Base-by-base conservation (phyloP, 345 rosid genomes). In the Stellera chamaejasme region DNA sequence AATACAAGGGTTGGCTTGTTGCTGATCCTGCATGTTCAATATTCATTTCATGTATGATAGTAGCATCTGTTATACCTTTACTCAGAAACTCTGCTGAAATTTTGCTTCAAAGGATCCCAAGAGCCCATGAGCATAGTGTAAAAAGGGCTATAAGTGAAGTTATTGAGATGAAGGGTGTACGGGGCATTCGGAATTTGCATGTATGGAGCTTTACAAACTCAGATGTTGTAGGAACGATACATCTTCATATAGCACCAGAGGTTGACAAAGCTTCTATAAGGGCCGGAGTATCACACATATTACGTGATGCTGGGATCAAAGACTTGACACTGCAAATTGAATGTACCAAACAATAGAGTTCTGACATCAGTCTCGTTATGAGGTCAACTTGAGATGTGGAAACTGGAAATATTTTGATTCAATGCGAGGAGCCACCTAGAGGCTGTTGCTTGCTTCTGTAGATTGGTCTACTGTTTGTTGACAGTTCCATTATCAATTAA, bases 11-110 rank as follows among this genome's bases (percentile, higher is more conserved):
- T n/a, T 92, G 98, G 98, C 85, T 88, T 61, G 85, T 86, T 63
- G 95, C 98, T 28, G 98, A 92, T 78, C 98, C 98, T 58, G 95
- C 96, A 5, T 78, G 93, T 72, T 92, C 98, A 53, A 92, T 92
- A 66, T 92, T 92, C 64, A 92, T 92, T 51, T 88, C 98, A 6
- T 60, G 81, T 65, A 64, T 92, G 57, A 92, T 92, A 54, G 75
- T 92, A 11, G 69, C 86, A 11, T 92, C 98, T n/a, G 98, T 92
- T 58, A 82, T 92, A 64, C 95, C 96, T 3, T 74, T 88, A 41
- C 95, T 92, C 27, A 78, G 95, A 60, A 92, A 92, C 79, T 82
- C 98, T 44, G 95, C 98, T 10, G 96, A 84, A 74, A 61, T 88
- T 70, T 63, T 92, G 64, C 87, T 92, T 52, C 98, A 86, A 59